Base-by-base conservation (phyloP, 768 basidiomycete genomes). In the Naematelia encephala region DNA sequence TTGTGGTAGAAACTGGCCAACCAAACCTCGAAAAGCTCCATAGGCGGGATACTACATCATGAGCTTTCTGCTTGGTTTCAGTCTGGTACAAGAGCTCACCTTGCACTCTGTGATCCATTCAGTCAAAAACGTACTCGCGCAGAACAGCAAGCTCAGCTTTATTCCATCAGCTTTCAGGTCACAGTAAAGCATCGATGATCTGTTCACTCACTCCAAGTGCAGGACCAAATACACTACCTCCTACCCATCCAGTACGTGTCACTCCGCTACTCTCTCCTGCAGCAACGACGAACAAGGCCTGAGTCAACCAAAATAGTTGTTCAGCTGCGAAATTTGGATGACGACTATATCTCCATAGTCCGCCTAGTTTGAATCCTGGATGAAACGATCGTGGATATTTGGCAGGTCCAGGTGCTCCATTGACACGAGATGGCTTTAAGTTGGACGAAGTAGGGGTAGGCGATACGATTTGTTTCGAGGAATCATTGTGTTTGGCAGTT, bases 281-380 rank as follows among this genome's bases (percentile, higher is more conserved):
- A 14, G 61, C 64, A 8, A 70, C 56, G 1, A 72, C 72, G 49
- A 75, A 75, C 57, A 75, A 46, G 27, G 67, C 70, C 52, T 77
- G 76, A 4, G 68, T 57, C 4, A 71, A 12, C 76, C 76, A 93
- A 78, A 93, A 91, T 14, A 79, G 76, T 75, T 93, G 91, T 75
- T 98, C 94, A 74, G 89, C 91, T 0, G 86, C 79, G 73, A 91
- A 93, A 76, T 98, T 98, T 30, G 94, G 92, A 76, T 98, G 94
- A 14, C 94, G 81, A 1, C 84, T 85, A 81, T 86, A 93, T 1
- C 84, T 82, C 89, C 89, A 98, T 5, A 97, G 76, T 2, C 93
- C 93, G 19, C 82, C 81, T 0, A 91, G 90, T 23, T 87, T 78
- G 74, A 97, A 97, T 0, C 94, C 94, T 11, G 92, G 82, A 61